Evolutionary conservation across 495 filamentous ascomycete genomes (phyloP), one percentile per base, ranked within the genome.

Genomic region (Neurospora sp.): DNA sequence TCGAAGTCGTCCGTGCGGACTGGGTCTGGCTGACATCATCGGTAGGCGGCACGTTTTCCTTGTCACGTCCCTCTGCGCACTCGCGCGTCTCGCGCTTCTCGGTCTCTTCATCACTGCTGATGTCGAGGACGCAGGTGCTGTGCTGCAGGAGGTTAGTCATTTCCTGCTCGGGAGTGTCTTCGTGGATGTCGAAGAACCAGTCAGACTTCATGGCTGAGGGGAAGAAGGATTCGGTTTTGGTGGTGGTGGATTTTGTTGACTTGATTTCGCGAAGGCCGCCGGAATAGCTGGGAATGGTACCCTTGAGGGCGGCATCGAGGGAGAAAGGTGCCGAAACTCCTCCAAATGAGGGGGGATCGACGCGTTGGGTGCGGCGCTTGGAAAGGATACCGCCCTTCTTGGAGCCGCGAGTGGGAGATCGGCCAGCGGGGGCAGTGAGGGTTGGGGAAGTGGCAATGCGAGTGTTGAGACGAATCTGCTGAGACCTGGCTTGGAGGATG

Each of bases 141-240:
- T 98, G 95, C 78, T 97, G 91, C 85, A 98, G 92, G 4, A 97
- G 83, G 78, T 96, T 98, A 71, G 93, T 91, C 81, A 93, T 91
- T 77, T 94, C 90, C 76, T 99, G 93, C 76, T 96, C 92, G 39
- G 89, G 88, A 0, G 92, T 92, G 81, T 99, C 96, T 79, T 97
- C 94, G 78, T 99, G 90, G 81, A 99, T 98, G 54, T 94, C 90
- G 80, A 98, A 98, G 83, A 91, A 91, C 95, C 95, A 98, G 19
- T 88, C 87, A 31, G 89, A 88, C 34, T 87, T 89, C 62, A 84
- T 80, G 70, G 87, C 31, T 73, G 70, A 21, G 72, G 19, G 11
- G 74, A 77, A 39, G 73, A 78, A 39, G 70, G 73, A 39, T 72
- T 74, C 17, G 71, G 73, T n/a, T 4, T 71, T 21, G 66, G 73